Conservation (phyloP, 2,329 filamentous ascomycete species). For the Diaporthe sp. region DNA sequence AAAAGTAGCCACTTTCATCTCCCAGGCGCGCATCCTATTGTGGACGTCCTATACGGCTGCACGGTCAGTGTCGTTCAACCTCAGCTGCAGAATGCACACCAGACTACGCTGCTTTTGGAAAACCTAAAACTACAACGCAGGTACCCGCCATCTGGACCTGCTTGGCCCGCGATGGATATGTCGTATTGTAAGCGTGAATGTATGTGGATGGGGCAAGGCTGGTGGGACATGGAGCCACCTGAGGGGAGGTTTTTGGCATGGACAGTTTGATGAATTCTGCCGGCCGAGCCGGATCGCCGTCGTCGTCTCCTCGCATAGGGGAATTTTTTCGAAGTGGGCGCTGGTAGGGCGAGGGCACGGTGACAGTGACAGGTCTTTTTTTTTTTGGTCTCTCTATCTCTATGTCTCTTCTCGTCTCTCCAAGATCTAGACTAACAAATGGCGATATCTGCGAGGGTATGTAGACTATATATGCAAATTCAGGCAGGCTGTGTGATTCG, state of each 20-base stretch:
- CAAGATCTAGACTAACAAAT: neutral
- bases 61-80: neutral
- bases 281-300: slow-evolving; percentile 22
- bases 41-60: neutral
- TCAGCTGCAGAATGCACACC: neutral
- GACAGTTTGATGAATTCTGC: slow-evolving; percentile 25
- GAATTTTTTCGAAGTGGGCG: slow-evolving; percentile 12
- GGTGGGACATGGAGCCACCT: slow-evolving; percentile 22
- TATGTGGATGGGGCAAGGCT: slow-evolving; percentile 4
- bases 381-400: neutral
- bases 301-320: slow-evolving; percentile 2
- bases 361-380: slow-evolving; percentile 13
- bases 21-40: neutral
- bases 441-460: neutral
- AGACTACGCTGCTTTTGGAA: neutral
- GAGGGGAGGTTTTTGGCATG: slow-evolving; percentile 3
- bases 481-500: slow-evolving; percentile 1
- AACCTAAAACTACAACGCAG: neutral
- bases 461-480: neutral
- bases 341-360: slow-evolving; percentile 19
- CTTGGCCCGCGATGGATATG: slow-evolving; percentile 11
- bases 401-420: neutral
- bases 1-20: slow-evolving; percentile 25
- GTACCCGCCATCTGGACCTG: neutral
- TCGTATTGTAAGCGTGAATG: slow-evolving; percentile 11